A percentile compares a stretch with the other conserved stretches of the same genome.
These are phyloP conservation scores for Linnemannia zychae DNA, from an alignment of 192 early-diverging fungal species.

Conservation along the genomic window DNA sequence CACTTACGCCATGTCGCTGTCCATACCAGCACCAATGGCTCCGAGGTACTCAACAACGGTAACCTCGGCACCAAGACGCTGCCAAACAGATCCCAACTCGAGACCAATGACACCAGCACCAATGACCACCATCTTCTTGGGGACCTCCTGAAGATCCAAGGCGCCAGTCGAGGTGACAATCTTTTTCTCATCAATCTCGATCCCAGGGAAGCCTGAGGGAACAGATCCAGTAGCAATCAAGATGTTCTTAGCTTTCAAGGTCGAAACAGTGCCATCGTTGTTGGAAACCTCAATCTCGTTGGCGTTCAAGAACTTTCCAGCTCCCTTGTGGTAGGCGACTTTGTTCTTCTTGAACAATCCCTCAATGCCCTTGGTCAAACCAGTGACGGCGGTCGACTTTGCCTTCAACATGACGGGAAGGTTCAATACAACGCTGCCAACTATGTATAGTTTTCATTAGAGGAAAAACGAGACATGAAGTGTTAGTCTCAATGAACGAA, in stretches of 20 bases:
- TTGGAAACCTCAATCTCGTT: constrained; percentile 88
- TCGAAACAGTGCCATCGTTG: constrained; percentile 79
- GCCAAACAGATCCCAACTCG: constrained; percentile 99
- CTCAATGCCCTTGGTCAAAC: constrained; percentile 94
- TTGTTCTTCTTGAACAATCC: constrained; percentile 98
- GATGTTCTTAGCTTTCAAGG: constrained; percentile 93
- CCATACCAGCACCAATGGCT: constrained; percentile 97
- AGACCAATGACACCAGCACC: constrained; percentile 99
- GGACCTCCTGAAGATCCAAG: constrained; percentile 91
- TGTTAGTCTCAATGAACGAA: neutral
- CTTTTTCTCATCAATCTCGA: constrained; percentile 95
- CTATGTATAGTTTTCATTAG: constrained; percentile 49
- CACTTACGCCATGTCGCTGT: constrained; percentile 89
- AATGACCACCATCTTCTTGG: constrained; percentile 98
- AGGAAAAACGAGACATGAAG: neutral
- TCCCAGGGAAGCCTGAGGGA: constrained; percentile 91
- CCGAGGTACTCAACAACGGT: constrained; percentile 96
- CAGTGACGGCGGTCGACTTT: constrained; percentile 90
- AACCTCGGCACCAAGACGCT: constrained; percentile 93
- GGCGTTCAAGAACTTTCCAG: constrained; percentile 83
- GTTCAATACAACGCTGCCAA: constrained; percentile 86
- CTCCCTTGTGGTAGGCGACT: constrained; percentile 96
- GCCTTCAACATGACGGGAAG: constrained; percentile 90
- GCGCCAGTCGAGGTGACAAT: constrained; percentile 99
- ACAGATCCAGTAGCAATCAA: constrained; percentile 99